phyloP scores from a whole-genome alignment of 306 rosid genomes.

The Prinsepia uniflora region DNA sequence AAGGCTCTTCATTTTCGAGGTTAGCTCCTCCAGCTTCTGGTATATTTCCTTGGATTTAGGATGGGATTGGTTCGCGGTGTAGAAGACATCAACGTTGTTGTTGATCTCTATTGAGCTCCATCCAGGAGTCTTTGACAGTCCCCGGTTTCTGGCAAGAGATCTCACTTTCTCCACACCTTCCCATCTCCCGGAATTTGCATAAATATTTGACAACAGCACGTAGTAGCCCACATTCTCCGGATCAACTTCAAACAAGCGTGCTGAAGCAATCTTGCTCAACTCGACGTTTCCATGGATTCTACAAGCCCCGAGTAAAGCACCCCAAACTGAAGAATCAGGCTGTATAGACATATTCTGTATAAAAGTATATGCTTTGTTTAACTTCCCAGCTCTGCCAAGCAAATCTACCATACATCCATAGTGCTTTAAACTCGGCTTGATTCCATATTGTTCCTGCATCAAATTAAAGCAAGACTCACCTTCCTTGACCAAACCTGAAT shows the following conservation, averaged over 20 bases:
- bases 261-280: conserved; percentile 39
- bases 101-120: conserved; percentile 54
- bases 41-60: conserved; percentile 42
- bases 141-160: conserved; percentile 39
- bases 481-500: conserved; percentile 44
- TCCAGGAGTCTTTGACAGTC: conserved; percentile 45
- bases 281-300: conserved; percentile 47
- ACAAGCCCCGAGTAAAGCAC: conserved; percentile 59
- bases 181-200: conserved; percentile 43
- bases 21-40: conserved; percentile 33
- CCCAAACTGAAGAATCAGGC: conserved; percentile 54
- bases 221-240: conserved; percentile 45
- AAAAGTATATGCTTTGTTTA: conserved; percentile 37
- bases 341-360: conserved; percentile 38
- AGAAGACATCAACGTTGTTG: conserved; percentile 50
- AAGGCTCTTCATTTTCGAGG: conserved; percentile 40
- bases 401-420: conserved; percentile 53
- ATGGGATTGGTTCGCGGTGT: conserved; percentile 42
- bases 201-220: conserved; percentile 44
- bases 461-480: conserved; percentile 35
- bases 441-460: conserved; percentile 44
- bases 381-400: conserved; percentile 50
- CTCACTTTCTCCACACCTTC: conserved; percentile 47
- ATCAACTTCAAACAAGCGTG: conserved; percentile 44
- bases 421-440: conserved; percentile 39